Percentiles rank a stretch among this genome's conserved stretches.
These are phyloP conservation scores for Saccharum spontaneum DNA, from an alignment of 176 grass and related monocot species.

Conservation along the genomic window DNA sequence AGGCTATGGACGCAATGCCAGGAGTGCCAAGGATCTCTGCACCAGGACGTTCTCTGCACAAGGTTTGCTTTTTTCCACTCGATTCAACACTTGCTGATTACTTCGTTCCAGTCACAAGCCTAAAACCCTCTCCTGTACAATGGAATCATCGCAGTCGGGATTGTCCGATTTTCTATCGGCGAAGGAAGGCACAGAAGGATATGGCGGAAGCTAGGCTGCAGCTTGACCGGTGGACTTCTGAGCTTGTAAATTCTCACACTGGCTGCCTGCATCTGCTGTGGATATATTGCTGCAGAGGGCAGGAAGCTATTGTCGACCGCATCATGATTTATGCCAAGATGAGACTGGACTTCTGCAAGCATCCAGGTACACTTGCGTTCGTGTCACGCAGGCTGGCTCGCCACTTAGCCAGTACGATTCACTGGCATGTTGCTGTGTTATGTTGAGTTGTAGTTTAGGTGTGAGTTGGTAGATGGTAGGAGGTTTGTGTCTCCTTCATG, in stretches of 20 bases:
- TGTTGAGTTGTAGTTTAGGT: background rate
- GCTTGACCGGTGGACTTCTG: conserved; percentile 92
- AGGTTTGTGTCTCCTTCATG: background rate
- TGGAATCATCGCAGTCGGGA: conserved; percentile 58
- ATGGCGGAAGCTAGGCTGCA: conserved; percentile 95
- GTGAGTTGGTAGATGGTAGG: background rate
- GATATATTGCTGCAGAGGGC: background rate
- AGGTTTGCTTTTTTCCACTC: conserved; percentile 45
- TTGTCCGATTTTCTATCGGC: conserved; percentile 94
- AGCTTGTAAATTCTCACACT: conserved; percentile 14
- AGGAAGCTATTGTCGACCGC: background rate
- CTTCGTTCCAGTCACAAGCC: background rate
- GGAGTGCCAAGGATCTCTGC: conserved; percentile 97
- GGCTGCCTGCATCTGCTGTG: background rate
- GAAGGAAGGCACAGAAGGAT: conserved; percentile 96
- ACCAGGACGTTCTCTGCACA: conserved; percentile 97
- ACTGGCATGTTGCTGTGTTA: background rate
- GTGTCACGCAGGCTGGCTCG: background rate
- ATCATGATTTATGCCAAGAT: background rate
- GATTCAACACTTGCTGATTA: background rate
- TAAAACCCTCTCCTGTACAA: conserved; percentile 17
- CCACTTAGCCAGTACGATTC: background rate
- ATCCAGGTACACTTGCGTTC: background rate
- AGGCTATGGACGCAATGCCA: conserved; percentile 96
- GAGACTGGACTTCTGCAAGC: background rate